phyloP scores from a whole-genome alignment of 169 alveolate species.

The Gregarina niphandrodes region DNA sequence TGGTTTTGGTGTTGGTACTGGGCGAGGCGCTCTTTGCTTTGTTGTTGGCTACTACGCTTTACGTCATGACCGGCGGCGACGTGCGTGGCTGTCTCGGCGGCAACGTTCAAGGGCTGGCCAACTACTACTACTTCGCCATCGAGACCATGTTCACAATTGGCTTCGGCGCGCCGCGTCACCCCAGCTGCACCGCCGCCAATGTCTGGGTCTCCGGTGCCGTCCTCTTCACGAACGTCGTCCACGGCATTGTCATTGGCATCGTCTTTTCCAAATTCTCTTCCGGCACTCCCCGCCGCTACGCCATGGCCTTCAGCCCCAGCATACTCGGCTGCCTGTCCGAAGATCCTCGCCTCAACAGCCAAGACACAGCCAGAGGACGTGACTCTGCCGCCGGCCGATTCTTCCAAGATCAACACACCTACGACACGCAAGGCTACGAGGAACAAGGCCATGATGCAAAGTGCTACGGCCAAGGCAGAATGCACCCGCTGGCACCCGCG shows the following conservation, averaged over 20 bases:
- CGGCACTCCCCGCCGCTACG: conserved; percentile 24
- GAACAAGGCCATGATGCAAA: no score
- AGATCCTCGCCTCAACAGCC: neutral
- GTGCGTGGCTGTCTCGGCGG: conserved; percentile 23
- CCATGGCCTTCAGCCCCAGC: conserved; percentile 23
- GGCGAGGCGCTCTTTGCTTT: no score
- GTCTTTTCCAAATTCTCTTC: conserved; percentile 29
- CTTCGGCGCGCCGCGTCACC: conserved; percentile 31
- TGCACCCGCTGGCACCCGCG: no score
- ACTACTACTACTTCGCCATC: conserved; percentile 25
- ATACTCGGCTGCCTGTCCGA: neutral
- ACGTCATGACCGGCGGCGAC: conserved; percentile 21
- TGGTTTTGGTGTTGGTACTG: no score
- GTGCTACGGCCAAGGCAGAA: no score
- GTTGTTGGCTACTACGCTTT: no score
- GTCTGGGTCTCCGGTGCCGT: conserved; percentile 21
- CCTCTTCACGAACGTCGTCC: conserved; percentile 19
- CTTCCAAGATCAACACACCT: neutral
- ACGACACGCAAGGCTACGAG: no score
- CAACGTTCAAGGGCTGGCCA: conserved; percentile 8
- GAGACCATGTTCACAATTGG: conserved; percentile 35
- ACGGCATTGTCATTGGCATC: conserved; percentile 26
- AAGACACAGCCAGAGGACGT: neutral
- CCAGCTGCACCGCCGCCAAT: conserved; percentile 22
- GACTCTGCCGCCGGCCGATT: neutral